Conservation (phyloP, 108 stramenopile genomes). For the Aurantiochytrium sp. region DNA sequence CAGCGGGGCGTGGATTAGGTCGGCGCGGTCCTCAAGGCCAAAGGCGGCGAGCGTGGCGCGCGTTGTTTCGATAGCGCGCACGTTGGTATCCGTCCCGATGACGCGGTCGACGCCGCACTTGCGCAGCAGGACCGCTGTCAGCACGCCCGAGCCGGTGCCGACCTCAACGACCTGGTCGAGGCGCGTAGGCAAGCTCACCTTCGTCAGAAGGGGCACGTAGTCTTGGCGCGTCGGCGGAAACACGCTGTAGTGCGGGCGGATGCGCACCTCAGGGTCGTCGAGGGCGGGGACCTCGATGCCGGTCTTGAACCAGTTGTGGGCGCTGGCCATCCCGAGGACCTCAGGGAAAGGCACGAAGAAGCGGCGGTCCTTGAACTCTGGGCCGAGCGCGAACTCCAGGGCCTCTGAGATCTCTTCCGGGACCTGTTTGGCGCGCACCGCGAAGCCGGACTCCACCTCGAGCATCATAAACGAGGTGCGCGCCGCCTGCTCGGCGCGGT, state of each 20-base stretch:
- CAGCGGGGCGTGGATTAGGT: neutral
- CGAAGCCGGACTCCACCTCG: neutral
- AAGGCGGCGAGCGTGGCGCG: neutral
- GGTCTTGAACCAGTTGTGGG: neutral
- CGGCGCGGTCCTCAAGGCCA: neutral
- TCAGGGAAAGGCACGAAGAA: neutral
- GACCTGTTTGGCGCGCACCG: neutral
- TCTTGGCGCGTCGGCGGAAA: neutral
- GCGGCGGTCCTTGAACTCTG: neutral
- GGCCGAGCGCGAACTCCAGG: neutral
- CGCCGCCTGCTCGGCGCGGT: neutral
- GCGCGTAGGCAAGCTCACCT: neutral
- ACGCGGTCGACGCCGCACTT: neutral
- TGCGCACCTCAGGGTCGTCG: neutral
- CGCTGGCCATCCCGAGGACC: neutral
- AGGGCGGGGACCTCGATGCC: neutral
- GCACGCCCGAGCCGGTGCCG: neutral
- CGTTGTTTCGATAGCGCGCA: neutral
- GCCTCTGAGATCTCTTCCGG: neutral
- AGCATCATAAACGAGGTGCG: neutral
- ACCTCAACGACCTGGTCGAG: neutral
- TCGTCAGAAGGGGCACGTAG: neutral
- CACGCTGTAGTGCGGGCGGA: neutral
- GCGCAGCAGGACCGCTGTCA: neutral
- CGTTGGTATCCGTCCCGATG: neutral